phyloP scores from a whole-genome alignment of 192 early-diverging fungal species.

The Coemansia sp. region DNA sequence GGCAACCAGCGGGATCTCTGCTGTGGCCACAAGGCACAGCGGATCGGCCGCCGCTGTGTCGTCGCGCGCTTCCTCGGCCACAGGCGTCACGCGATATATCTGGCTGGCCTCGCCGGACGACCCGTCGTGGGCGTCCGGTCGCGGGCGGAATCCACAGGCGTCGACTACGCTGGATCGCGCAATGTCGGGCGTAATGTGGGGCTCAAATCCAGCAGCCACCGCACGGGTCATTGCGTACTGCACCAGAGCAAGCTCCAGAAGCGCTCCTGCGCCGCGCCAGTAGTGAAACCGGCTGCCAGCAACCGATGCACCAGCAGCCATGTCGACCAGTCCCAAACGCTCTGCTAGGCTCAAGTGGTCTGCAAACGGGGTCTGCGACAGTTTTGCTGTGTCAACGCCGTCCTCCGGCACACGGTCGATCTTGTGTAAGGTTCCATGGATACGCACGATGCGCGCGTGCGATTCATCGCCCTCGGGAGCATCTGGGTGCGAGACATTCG shows the following conservation, averaged over 20 bases:
- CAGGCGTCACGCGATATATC: slow-evolving; percentile 70
- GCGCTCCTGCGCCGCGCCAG: slow-evolving; percentile 79
- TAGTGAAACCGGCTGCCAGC: slow-evolving; percentile 85
- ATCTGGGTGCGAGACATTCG: slow-evolving; percentile 75
- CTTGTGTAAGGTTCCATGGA: slow-evolving; percentile 30
- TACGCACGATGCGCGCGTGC: slow-evolving; percentile 60
- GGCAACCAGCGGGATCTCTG: slow-evolving; percentile 89
- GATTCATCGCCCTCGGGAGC: slow-evolving; percentile 75
- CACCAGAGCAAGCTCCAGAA: slow-evolving; percentile 84
- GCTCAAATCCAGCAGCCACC: slow-evolving; percentile 67
- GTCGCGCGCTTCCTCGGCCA: slow-evolving; percentile 29
- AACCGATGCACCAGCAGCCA: slow-evolving; percentile 76
- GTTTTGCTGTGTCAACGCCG: slow-evolving; percentile 1
- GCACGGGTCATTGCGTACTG: slow-evolving; percentile 85
- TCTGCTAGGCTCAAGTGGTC: slow-evolving; percentile 75
- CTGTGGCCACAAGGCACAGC: slow-evolving; percentile 80
- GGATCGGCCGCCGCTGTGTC: slow-evolving; percentile 42
- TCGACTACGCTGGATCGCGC: slow-evolving; percentile 76
- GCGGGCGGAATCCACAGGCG: slow-evolving; percentile 88
- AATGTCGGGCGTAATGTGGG: slow-evolving; percentile 80
- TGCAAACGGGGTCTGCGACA: slow-evolving; percentile 30
- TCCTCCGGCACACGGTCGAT: slow-evolving; percentile 22
- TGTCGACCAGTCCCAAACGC: slow-evolving; percentile 72
- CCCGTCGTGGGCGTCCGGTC: slow-evolving; percentile 34
- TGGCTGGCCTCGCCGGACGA: slow-evolving; percentile 68